Evolutionary conservation across 352 stramenopile genomes (phyloP).

Genomic region (Globisporangium nodosum): DNA sequence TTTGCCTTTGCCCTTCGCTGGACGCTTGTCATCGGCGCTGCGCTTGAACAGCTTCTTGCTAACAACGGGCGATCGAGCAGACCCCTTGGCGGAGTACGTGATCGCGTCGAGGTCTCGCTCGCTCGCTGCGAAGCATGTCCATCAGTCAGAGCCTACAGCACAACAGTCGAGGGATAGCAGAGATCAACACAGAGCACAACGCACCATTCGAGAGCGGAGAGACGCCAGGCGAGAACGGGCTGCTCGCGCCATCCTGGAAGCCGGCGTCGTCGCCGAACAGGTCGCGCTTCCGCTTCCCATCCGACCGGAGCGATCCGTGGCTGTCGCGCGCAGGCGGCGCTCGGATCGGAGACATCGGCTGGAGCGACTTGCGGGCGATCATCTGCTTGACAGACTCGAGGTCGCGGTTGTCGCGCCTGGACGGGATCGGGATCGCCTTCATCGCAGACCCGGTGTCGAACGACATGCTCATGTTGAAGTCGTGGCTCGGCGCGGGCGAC

Average conservation of each 20-base stretch:
- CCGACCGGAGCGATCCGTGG: not conserved
- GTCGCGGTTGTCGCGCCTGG: slow-evolving; percentile 18
- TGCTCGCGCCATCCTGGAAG: slow-evolving; percentile 31
- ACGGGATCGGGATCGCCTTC: slow-evolving; percentile 22
- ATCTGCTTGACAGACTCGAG: slow-evolving; percentile 9
- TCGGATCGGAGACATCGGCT: slow-evolving; percentile 4
- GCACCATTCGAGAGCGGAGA: slow-evolving; percentile 63
- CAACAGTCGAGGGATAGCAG: not conserved
- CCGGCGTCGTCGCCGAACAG: slow-evolving; percentile 24
- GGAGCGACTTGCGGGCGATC: slow-evolving; percentile 15
- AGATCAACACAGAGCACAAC: slow-evolving; percentile 4
- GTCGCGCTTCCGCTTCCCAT: slow-evolving; percentile 22
- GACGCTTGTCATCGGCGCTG: slow-evolving; percentile 14
- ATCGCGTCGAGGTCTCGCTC: slow-evolving; percentile 56
- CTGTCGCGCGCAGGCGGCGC: not conserved
- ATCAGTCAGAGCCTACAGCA: not conserved
- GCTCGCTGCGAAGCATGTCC: slow-evolving; percentile 26
- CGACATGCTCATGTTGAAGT: slow-evolving; percentile 17
- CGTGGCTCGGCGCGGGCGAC: slow-evolving; percentile 13
- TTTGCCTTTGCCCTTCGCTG: slow-evolving; percentile 15
- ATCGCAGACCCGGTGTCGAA: slow-evolving; percentile 20
- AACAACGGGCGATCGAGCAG: not conserved
- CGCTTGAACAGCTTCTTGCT: slow-evolving; percentile 35
- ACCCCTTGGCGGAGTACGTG: slow-evolving; percentile 43
- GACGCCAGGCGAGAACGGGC: slow-evolving; percentile 63